These are phyloP conservation scores for Ceriops zippeliana DNA, from an alignment of 345 rosid species.

Conservation along the genomic window DNA sequence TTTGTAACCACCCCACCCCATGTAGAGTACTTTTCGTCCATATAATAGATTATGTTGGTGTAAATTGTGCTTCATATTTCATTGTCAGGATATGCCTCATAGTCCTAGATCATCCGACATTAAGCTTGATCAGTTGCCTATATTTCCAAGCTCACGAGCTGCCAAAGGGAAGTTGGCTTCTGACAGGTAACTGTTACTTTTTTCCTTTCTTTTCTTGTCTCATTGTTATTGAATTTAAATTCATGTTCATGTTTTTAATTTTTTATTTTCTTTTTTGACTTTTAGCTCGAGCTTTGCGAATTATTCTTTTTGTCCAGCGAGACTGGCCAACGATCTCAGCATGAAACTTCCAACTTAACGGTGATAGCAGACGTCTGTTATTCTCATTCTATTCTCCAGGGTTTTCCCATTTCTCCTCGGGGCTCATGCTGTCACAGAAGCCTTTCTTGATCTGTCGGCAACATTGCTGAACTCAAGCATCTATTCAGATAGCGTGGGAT, in stretches of 20 bases:
- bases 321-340: constrained; percentile 35
- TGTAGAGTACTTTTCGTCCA: background rate
- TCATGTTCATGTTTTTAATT: constrained; percentile 16
- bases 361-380: constrained; percentile 20
- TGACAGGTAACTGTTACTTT: constrained; percentile 43
- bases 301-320: constrained; percentile 58
- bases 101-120: constrained; percentile 37
- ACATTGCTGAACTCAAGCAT: constrained; percentile 6
- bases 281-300: constrained; percentile 39
- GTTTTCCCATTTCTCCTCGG: constrained; percentile 43
- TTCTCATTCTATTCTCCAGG: constrained; percentile 54
- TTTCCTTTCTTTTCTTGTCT: background rate
- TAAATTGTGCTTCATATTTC: background rate
- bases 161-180: constrained; percentile 27
- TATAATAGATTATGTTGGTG: background rate
- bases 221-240: background rate
- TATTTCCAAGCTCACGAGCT: constrained; percentile 21
- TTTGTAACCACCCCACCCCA: background rate
- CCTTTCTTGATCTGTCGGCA: constrained; percentile 13
- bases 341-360: constrained; percentile 42
- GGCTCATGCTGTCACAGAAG: constrained; percentile 15
- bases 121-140: constrained; percentile 41
- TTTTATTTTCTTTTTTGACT: constrained; percentile 21
- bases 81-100: constrained; percentile 46
- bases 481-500: constrained; percentile 12